Conservation (phyloP, 768 basidiomycete species). For the Pulveroboletus sp. region DNA sequence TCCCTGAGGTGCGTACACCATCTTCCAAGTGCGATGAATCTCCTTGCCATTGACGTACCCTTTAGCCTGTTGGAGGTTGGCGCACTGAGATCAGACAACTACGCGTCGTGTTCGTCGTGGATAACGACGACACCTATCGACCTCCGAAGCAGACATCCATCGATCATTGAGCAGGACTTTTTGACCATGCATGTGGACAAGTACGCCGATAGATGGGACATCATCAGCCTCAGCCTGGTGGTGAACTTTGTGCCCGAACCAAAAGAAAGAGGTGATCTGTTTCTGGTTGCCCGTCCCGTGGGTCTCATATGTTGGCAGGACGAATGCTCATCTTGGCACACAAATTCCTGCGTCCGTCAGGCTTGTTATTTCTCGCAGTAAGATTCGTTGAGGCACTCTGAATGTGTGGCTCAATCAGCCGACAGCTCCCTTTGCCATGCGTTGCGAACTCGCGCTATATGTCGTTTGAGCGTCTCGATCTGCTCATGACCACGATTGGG, state of each 20-base stretch:
- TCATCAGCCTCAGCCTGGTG: slow-evolving; percentile 83
- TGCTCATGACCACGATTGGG: slow-evolving; percentile 58
- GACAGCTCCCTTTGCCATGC: slow-evolving; percentile 79
- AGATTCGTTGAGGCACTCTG: slow-evolving; percentile 23
- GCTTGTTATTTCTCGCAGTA: slow-evolving; percentile 69
- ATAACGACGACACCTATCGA: slow-evolving; percentile 75
- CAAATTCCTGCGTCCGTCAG: slow-evolving; percentile 47
- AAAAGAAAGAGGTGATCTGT: slow-evolving; percentile 59
- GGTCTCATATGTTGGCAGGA: slow-evolving; percentile 38
- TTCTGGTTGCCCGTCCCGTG: background rate
- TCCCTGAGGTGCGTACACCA: slow-evolving; percentile 30
- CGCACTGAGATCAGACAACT: slow-evolving; percentile 83
- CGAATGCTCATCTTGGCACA: slow-evolving; percentile 65
- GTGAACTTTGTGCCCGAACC: slow-evolving; percentile 83
- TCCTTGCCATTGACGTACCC: background rate
- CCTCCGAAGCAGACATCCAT: slow-evolving; percentile 75
- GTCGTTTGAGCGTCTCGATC: slow-evolving; percentile 50
- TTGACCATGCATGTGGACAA: slow-evolving; percentile 51
- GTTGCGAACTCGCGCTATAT: slow-evolving; percentile 83
- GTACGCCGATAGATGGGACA: slow-evolving; percentile 61
- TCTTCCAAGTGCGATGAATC: background rate
- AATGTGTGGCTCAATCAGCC: slow-evolving; percentile 7
- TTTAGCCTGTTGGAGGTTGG: slow-evolving; percentile 83
- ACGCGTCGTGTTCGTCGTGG: slow-evolving; percentile 60
- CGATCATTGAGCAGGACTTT: slow-evolving; percentile 85